Base-by-base conservation (phyloP, 2,329 filamentous ascomycete genomes). In the Endothia cerciana region DNA sequence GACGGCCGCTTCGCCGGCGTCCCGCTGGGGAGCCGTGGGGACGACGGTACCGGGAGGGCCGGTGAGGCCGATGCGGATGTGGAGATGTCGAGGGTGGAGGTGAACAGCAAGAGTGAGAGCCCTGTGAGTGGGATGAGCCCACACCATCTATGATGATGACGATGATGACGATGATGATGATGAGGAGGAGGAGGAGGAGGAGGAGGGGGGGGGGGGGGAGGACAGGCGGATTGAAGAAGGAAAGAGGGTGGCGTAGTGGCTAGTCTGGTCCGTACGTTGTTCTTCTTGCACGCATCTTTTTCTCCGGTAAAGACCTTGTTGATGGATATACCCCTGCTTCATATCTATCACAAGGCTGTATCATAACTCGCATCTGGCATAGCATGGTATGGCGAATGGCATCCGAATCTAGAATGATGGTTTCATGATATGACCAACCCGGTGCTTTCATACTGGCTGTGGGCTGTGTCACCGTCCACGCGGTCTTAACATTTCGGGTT, bases 401-500 rank as follows among this genome's bases (percentile, higher is more conserved):
- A 19, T 49, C 47, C 11, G 4, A 25, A 19, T 51, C 22, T 17
- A 30, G 25, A 28, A 30, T 11, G 25, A 51, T 51, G 17, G 28
- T 51, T 13, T 30, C 8, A 28, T 15, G 13, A 49, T 15, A 5
- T 25, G 45, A 43, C 40, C 33, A 55, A 8, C 15, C 17, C 17
- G 30, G 22, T 10, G 3, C 19, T 40, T 45, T 7, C 19, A 47
- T 33, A 2, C 25, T n/a, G n/a, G n/a, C n/a, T n/a, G n/a, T n/a
- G n/a, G 4, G 19, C 45, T 28, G 22, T 64, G 56, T 60, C 43
- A 33, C 38, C 40, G n/a, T n/a, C 40, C 36, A 36, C 47, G 17
- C 5, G 19, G 11, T 43, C 15, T 58, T 36, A 97, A 76, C 93
- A 98, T 80, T 92, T 97, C 77, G 97, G 76, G 71, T 87, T 85